These are phyloP conservation scores for Dactylellina leptospora DNA, from an alignment of 2,329 filamentous ascomycete species.

Conservation along the genomic window DNA sequence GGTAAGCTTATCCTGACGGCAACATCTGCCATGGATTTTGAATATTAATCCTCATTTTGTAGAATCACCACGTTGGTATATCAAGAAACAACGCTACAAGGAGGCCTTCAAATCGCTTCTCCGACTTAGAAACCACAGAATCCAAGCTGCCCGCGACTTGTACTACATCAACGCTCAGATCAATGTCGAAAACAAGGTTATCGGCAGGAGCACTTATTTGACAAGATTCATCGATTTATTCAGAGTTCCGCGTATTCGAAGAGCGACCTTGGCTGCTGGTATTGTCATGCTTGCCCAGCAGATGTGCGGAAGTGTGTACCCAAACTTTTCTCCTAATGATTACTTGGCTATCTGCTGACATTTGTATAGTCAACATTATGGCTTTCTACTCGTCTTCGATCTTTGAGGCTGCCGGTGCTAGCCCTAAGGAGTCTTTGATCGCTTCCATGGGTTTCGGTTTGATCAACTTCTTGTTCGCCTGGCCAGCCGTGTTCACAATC, in stretches of 20 bases:
- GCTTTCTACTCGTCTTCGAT: constrained; percentile 77
- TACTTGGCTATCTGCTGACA: constrained; percentile 1
- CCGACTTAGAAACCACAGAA: constrained; percentile 67
- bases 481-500: constrained; percentile 72
- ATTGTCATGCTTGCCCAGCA: constrained; percentile 78
- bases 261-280: constrained; percentile 78
- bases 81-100: constrained; percentile 71
- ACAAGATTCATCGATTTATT: constrained; percentile 73
- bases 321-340: constrained; percentile 58
- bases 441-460: constrained; percentile 73
- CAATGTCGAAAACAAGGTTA: constrained; percentile 62
- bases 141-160: constrained; percentile 71
- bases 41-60: constrained; percentile 15
- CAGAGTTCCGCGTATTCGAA: constrained; percentile 73
- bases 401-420: constrained; percentile 69
- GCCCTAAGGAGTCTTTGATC: constrained; percentile 67
- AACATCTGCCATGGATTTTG: not conserved
- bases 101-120: constrained; percentile 70
- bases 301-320: constrained; percentile 65
- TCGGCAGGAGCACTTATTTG: constrained; percentile 66
- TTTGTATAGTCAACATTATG: constrained; percentile 71
- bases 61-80: constrained; percentile 67
- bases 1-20: constrained; percentile 26
- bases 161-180: constrained; percentile 69
- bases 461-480: constrained; percentile 73